phyloP scores from a whole-genome alignment of 2,329 filamentous ascomycete species.

The Pseudogymnoascus sp. region DNA sequence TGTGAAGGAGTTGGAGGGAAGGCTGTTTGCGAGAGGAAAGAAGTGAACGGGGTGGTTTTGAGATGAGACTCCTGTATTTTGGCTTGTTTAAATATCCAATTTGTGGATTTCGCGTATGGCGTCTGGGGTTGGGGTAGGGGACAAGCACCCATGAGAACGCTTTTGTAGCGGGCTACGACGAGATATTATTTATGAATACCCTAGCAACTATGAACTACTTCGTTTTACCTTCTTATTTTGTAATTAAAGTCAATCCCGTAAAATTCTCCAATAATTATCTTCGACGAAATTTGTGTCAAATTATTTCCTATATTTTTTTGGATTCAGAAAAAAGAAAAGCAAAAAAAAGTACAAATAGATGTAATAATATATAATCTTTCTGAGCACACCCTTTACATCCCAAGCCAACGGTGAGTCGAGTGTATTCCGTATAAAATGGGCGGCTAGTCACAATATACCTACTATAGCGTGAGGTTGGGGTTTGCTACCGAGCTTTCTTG shows the following conservation, averaged over 20 bases:
- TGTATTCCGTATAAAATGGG: too few species aligned
- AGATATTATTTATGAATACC: constrained; percentile 5
- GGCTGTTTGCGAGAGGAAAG: constrained; percentile 47
- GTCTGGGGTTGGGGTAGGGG: not conserved
- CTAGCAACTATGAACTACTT: constrained; percentile 4
- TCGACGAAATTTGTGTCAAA: not conserved
- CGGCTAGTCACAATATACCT: too few species aligned
- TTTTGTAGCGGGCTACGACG: constrained; percentile 2
- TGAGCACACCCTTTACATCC: too few species aligned
- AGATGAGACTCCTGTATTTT: not conserved
- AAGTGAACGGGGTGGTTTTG: constrained; percentile 32
- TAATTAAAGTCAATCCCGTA: not conserved
- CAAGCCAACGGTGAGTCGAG: too few species aligned
- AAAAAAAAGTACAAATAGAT: too few species aligned
- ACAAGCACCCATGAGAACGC: not conserved
- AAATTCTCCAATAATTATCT: not conserved
- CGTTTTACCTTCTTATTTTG: not conserved
- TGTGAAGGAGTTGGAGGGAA: constrained; percentile 47
- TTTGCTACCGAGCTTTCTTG: not conserved
- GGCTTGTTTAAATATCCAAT: not conserved
- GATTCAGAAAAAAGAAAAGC: too few species aligned
- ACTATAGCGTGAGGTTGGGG: too few species aligned
- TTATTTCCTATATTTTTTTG: not conserved
- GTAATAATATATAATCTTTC: too few species aligned
- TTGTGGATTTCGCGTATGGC: not conserved